Percentiles rank a stretch among this genome's conserved stretches.
Evolutionary conservation across 768 basidiomycete species (phyloP).

Genomic region (Phanerodontia chrysosporium): DNA sequence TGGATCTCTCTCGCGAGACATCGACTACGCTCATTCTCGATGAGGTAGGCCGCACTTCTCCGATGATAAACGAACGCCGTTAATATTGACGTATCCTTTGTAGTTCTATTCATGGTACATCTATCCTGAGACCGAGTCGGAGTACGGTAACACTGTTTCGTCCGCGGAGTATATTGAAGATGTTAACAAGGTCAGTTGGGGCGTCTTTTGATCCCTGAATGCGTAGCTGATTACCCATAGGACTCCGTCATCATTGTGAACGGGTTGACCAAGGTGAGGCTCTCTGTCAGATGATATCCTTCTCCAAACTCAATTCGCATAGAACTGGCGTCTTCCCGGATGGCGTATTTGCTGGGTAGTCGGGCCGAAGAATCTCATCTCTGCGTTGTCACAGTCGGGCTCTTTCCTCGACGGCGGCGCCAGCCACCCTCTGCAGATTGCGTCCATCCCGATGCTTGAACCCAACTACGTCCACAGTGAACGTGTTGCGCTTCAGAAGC

Average conservation of each 20-base stretch:
- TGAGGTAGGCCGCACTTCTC: slow-evolving; percentile 44
- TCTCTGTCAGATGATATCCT: slow-evolving; percentile 10
- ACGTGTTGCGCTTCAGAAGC: slow-evolving; percentile 81
- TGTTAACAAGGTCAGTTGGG: slow-evolving; percentile 69
- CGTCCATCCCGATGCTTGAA: slow-evolving; percentile 79
- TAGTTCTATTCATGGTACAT: slow-evolving; percentile 96
- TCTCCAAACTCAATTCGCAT: slow-evolving; percentile 9
- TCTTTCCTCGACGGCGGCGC: slow-evolving; percentile 95
- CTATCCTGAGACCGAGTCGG: slow-evolving; percentile 72
- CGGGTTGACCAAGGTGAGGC: slow-evolving; percentile 78
- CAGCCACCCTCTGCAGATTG: slow-evolving; percentile 87
- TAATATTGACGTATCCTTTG: too few relatives aligned
- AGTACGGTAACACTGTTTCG: slow-evolving; percentile 74
- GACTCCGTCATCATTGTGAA: slow-evolving; percentile 85
- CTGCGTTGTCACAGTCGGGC: slow-evolving; percentile 85
- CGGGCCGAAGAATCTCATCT: slow-evolving; percentile 83
- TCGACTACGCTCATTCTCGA: slow-evolving; percentile 77
- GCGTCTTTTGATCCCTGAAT: neutral
- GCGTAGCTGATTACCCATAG: slow-evolving; percentile 23
- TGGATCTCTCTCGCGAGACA: slow-evolving; percentile 64
- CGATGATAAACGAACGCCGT: too few relatives aligned
- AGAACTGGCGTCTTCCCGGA: slow-evolving; percentile 94
- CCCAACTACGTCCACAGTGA: slow-evolving; percentile 64
- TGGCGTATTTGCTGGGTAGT: slow-evolving; percentile 95
- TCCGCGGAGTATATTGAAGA: slow-evolving; percentile 83